These are phyloP conservation scores for Curvularia verruculosa DNA, from an alignment of 2,329 filamentous ascomycete species.

Conservation along the genomic window DNA sequence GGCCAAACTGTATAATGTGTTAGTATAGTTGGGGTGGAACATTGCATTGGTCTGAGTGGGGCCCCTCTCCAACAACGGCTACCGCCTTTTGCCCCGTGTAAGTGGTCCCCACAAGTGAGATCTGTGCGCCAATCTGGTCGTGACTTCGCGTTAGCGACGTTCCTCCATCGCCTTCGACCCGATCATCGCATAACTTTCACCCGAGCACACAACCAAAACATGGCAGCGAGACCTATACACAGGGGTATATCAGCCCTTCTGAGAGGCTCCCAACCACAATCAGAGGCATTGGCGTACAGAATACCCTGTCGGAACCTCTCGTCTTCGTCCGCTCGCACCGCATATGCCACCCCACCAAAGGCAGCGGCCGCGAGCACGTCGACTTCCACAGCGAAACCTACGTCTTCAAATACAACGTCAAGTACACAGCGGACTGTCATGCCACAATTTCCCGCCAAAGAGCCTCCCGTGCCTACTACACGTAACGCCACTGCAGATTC, in stretches of 20 bases:
- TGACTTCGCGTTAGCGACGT: slow-evolving; percentile 23
- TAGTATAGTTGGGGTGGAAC: too few relatives aligned
- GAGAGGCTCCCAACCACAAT: slow-evolving; percentile 23
- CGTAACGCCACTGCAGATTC: slow-evolving; percentile 38
- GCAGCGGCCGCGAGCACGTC: slow-evolving; percentile 22
- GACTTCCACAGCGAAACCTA: slow-evolving; percentile 21
- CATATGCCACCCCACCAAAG: slow-evolving; percentile 33
- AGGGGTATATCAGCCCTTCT: slow-evolving; percentile 29
- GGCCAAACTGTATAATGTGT: too few relatives aligned
- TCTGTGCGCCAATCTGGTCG: slow-evolving; percentile 15
- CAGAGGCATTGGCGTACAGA: slow-evolving; percentile 21
- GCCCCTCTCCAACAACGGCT: too few relatives aligned
- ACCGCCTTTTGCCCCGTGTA: not conserved
- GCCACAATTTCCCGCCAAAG: slow-evolving; percentile 37
- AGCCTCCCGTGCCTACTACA: slow-evolving; percentile 43
- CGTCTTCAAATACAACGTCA: slow-evolving; percentile 16
- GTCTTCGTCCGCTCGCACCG: slow-evolving; percentile 27
- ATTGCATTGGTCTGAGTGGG: too few relatives aligned
- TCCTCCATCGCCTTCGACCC: not conserved
- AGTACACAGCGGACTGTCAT: slow-evolving; percentile 35
- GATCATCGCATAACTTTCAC: not conserved
- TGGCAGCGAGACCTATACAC: slow-evolving; percentile 31
- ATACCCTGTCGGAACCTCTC: slow-evolving; percentile 30
- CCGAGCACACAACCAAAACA: slow-evolving; percentile 8
- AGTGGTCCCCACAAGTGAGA: not conserved